Evolutionary conservation across 192 early-diverging fungal species (phyloP).

Genomic region (Coemansia sp.): DNA sequence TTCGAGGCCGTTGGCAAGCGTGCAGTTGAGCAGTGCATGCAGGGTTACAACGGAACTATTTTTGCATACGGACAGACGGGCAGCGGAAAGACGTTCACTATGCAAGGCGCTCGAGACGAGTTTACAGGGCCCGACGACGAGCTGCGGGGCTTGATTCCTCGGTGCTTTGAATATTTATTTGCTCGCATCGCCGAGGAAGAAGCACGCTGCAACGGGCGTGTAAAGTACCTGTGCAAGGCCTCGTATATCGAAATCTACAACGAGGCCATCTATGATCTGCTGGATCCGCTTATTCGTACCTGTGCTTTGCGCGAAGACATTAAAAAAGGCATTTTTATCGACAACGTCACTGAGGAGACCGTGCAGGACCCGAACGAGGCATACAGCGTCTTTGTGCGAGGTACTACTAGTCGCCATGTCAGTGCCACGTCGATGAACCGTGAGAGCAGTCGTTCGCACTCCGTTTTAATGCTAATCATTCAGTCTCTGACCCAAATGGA

Average conservation of each 20-base stretch:
- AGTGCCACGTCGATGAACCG: constrained; percentile 84
- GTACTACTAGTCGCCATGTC: constrained; percentile 69
- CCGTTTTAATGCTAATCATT: constrained; percentile 76
- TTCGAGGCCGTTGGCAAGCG: constrained; percentile 60
- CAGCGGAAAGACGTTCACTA: constrained; percentile 77
- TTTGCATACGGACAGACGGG: constrained; percentile 78
- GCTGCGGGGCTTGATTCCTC: constrained; percentile 66
- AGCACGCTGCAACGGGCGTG: constrained; percentile 47
- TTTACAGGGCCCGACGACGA: constrained; percentile 69
- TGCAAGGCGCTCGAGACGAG: constrained; percentile 82
- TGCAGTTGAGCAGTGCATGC: constrained; percentile 67
- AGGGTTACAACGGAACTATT: constrained; percentile 76
- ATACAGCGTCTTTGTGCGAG: constrained; percentile 66
- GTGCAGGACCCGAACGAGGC: constrained; percentile 65
- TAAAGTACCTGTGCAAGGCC: constrained; percentile 79
- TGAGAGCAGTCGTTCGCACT: constrained; percentile 78
- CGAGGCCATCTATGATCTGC: constrained; percentile 86
- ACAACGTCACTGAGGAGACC: constrained; percentile 67
- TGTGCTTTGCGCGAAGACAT: constrained; percentile 68
- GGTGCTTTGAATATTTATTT: constrained; percentile 68
- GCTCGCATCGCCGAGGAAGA: constrained; percentile 59
- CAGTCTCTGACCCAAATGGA: constrained; percentile 62
- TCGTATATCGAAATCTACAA: constrained; percentile 97
- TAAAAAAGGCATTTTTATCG: constrained; percentile 68
- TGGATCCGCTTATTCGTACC: constrained; percentile 65